Evolutionary conservation across 2,329 filamentous ascomycete species (phyloP).

Genomic region (Scopulariopsis brevicaulis): DNA sequence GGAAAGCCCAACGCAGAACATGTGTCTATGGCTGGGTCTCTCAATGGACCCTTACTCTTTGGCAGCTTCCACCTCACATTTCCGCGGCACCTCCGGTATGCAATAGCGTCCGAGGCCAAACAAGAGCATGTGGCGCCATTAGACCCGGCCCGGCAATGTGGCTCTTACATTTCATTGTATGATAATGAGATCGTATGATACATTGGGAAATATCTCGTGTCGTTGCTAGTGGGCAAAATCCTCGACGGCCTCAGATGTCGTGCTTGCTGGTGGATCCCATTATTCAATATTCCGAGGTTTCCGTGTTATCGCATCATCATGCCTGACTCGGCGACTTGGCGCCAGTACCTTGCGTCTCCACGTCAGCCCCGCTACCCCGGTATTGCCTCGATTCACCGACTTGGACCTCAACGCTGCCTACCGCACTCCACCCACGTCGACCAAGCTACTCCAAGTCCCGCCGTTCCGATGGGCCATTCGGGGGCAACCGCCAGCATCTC

Average conservation of each 20-base stretch:
- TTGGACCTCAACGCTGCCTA: neutral
- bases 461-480: neutral
- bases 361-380: neutral
- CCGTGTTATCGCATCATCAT: neutral
- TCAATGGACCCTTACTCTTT: too few relatives aligned
- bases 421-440: neutral
- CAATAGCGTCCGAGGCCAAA: too few relatives aligned
- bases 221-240: neutral
- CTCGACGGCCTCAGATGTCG: neutral
- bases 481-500: neutral
- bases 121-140: too few relatives aligned
- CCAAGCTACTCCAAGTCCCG: neutral
- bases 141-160: too few relatives aligned
- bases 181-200: too few relatives aligned
- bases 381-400: neutral
- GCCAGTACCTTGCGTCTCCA: neutral
- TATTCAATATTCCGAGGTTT: neutral
- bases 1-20: too few relatives aligned
- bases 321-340: too few relatives aligned
- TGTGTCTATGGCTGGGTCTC: too few relatives aligned
- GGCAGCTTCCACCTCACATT: too few relatives aligned
- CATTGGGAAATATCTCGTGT: neutral
- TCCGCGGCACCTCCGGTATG: too few relatives aligned
- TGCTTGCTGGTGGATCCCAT: neutral
- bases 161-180: too few relatives aligned